phyloP scores from a whole-genome alignment of 164 flowering plant species.

The Akebia trifoliata region DNA sequence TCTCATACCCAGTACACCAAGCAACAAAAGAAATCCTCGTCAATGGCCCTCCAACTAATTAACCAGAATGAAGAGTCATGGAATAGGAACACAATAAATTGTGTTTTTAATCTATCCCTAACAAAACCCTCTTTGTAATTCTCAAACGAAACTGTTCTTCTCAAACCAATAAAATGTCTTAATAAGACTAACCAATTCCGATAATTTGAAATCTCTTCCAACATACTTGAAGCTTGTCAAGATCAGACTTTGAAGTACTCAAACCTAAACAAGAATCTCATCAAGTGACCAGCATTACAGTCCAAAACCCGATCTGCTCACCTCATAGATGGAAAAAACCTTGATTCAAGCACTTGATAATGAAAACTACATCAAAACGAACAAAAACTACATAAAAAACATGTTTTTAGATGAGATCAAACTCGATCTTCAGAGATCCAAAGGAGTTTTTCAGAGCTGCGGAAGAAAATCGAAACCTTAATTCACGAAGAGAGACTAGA shows the following conservation, averaged over 20 bases:
- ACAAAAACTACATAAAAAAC: conserved; percentile 1
- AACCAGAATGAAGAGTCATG: background rate
- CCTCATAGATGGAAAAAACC: background rate
- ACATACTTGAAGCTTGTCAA: background rate
- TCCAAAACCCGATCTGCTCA: conserved; percentile 7
- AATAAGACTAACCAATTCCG: background rate
- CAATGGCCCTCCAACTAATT: background rate
- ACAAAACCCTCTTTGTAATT: background rate
- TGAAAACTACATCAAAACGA: conserved; percentile 6
- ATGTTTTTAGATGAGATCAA: background rate
- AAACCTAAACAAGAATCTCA: background rate
- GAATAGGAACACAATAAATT: background rate
- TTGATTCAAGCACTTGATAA: conserved; percentile 8
- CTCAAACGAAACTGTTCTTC: background rate
- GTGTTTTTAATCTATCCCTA: background rate
- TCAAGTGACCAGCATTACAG: conserved; percentile 7
- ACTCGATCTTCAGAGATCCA: conserved; percentile 21
- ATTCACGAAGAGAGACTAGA: conserved; percentile 10
- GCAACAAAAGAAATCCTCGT: background rate
- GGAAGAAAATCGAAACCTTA: conserved; percentile 12
- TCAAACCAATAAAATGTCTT: background rate
- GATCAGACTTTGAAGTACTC: conserved; percentile 3
- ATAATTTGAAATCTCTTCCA: background rate
- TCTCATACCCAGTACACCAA: conserved; percentile 1
- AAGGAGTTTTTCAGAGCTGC: too few species aligned